Evolutionary conservation across 352 stramenopile species (phyloP).

Genomic region (Stramenopiles sp.): DNA sequence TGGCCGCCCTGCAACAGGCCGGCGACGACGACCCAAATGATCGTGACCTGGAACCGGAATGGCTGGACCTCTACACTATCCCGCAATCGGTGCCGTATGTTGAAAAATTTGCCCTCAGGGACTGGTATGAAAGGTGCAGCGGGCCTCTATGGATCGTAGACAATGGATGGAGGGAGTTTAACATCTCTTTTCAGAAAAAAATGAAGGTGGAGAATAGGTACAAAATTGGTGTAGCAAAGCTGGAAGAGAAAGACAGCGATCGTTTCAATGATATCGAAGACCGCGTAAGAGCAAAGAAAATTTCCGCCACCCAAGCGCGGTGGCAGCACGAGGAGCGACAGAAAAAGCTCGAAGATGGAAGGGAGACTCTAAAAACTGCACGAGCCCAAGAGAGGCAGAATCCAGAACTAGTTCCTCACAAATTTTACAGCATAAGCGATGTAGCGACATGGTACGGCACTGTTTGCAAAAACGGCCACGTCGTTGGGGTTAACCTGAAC

Average conservation of each 20-base stretch:
- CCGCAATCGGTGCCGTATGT: background rate
- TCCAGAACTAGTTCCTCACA: background rate
- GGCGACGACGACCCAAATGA: background rate
- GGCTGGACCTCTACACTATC: background rate
- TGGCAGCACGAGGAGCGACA: background rate
- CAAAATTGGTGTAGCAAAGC: background rate
- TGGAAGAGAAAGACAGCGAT: background rate
- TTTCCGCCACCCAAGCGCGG: background rate
- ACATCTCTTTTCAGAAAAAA: background rate
- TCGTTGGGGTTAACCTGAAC: background rate
- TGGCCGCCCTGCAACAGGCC: background rate
- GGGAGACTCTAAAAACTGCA: background rate
- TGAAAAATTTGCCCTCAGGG: background rate
- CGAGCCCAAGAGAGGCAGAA: background rate
- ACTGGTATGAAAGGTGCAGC: background rate
- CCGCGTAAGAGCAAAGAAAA: background rate
- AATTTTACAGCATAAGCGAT: background rate
- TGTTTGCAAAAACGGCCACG: background rate
- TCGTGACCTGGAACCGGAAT: constrained; percentile 1
- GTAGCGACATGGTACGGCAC: background rate
- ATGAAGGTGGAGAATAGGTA: background rate
- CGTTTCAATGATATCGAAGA: background rate
- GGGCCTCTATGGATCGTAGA: background rate
- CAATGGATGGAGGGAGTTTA: background rate
- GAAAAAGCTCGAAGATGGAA: background rate